Evolutionary conservation across 2,329 filamentous ascomycete species (phyloP).

Genomic region (Microascus cirrosus): DNA sequence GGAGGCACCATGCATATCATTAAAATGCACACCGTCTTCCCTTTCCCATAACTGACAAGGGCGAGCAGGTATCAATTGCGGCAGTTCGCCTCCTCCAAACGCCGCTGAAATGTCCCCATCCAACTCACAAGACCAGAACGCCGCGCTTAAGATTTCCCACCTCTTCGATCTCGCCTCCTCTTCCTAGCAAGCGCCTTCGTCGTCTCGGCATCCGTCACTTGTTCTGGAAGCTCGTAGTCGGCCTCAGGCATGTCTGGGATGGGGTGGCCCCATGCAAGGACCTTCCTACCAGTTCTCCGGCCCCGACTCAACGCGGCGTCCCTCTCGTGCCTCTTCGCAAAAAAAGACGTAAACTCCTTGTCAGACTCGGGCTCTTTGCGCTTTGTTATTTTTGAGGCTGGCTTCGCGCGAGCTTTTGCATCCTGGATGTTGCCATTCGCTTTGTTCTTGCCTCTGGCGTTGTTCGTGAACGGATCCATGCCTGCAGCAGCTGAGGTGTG

Average conservation of each 20-base stretch:
- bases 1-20: neutral
- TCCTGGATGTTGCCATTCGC: neutral
- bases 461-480: constrained; percentile 15
- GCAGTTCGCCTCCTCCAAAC: neutral
- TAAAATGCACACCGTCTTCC: neutral
- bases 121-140: neutral
- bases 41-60: neutral
- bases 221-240: constrained; percentile 67
- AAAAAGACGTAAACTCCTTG: constrained; percentile 78
- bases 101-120: neutral
- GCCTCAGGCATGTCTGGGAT: constrained; percentile 60
- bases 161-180: constrained; percentile 46
- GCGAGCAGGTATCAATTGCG: neutral
- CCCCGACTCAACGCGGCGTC: constrained; percentile 66
- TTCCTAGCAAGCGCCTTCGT: constrained; percentile 50
- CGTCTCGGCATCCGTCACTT: constrained; percentile 44
- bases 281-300: constrained; percentile 57
- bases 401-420: constrained; percentile 11
- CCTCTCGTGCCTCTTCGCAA: constrained; percentile 65
- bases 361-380: constrained; percentile 24
- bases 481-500: constrained; percentile 19
- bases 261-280: constrained; percentile 70
- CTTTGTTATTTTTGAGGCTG: constrained; percentile 10
- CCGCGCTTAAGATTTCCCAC: neutral
- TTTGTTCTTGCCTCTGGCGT: constrained; percentile 7